Conservation (phyloP, 805 yeast genomes). For the Saturnispora sekii region DNA sequence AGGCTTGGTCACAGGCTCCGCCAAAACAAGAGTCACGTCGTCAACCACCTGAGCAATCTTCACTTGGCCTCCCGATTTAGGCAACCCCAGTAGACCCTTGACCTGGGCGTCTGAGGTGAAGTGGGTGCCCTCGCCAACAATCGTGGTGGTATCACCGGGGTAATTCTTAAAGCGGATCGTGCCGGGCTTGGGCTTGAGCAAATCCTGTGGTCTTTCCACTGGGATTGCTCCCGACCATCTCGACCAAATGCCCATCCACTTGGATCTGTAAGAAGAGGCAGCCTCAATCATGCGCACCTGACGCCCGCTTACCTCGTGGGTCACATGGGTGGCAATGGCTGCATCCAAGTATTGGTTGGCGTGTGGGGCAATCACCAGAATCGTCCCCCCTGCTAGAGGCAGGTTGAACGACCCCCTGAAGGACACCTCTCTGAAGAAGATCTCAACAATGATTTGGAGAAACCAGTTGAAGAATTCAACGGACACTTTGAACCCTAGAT, state of each 20-base stretch:
- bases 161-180: constrained; percentile 40
- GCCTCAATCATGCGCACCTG: constrained; percentile 80
- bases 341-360: constrained; percentile 78
- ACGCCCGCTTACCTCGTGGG: constrained; percentile 53
- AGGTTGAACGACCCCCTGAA: constrained; percentile 76
- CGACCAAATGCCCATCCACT: constrained; percentile 69
- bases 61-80: constrained; percentile 65
- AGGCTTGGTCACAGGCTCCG: constrained; percentile 58
- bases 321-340: constrained; percentile 66
- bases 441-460: constrained; percentile 25
- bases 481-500: constrained; percentile 7
- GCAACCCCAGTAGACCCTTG: constrained; percentile 69
- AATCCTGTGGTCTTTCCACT: constrained; percentile 86
- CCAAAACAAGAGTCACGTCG: constrained; percentile 58
- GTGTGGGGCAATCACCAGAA: constrained; percentile 95
- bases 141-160: constrained; percentile 39
- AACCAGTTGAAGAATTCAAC: constrained; percentile 26
- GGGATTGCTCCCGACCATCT: constrained; percentile 76
- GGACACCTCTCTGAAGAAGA: constrained; percentile 81
- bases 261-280: constrained; percentile 57
- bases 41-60: constrained; percentile 59
- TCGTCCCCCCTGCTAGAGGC: constrained; percentile 68
- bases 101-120: constrained; percentile 55
- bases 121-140: constrained; percentile 57
- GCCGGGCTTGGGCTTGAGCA: constrained; percentile 54